Percentiles rank a stretch among this genome's conserved stretches.
These are phyloP conservation scores for Colletotrichum incanum DNA, from an alignment of 2,329 filamentous ascomycete species.

Conservation along the genomic window DNA sequence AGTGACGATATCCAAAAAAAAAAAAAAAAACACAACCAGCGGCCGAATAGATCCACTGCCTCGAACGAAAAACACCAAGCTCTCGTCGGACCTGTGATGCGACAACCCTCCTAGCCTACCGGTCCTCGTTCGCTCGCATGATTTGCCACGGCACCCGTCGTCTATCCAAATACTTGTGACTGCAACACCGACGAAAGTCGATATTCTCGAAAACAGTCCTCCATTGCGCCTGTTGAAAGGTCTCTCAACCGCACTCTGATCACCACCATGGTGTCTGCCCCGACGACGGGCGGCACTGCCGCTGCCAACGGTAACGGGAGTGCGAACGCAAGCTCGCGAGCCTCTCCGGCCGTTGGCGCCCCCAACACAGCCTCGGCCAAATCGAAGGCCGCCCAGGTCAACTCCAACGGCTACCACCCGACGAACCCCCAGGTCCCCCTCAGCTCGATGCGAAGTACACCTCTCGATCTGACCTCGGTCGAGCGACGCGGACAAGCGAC, in stretches of 20 bases:
- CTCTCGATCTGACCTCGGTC: slow-evolving; percentile 89
- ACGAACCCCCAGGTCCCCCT: slow-evolving; percentile 66
- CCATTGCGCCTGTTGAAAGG: slow-evolving; percentile 28
- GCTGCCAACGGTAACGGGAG: slow-evolving; percentile 56
- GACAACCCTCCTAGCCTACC: slow-evolving; percentile 26
- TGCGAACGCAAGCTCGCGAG: slow-evolving; percentile 67
- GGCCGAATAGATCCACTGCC: slow-evolving; percentile 1
- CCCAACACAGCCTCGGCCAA: slow-evolving; percentile 58
- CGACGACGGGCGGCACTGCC: slow-evolving; percentile 56
- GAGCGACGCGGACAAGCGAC: slow-evolving; percentile 90
- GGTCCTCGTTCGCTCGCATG: slow-evolving; percentile 34
- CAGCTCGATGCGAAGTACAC: slow-evolving; percentile 70
- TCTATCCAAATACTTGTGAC: slow-evolving; percentile 23
- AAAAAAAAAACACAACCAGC: background rate
- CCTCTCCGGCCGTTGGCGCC: slow-evolving; percentile 63
- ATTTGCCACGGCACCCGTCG: slow-evolving; percentile 11
- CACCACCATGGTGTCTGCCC: slow-evolving; percentile 58
- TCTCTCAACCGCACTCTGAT: slow-evolving; percentile 8
- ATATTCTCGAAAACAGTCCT: background rate
- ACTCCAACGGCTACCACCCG: slow-evolving; percentile 69
- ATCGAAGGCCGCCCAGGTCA: slow-evolving; percentile 65
- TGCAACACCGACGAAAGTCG: slow-evolving; percentile 21
- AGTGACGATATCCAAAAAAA: slow-evolving; percentile 2
- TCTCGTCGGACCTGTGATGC: slow-evolving; percentile 28
- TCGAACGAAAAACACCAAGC: background rate